Evolutionary conservation across 331 rosid species (phyloP), one percentile per base, ranked within the genome.

Genomic region (Stylosanthes scabra): DNA sequence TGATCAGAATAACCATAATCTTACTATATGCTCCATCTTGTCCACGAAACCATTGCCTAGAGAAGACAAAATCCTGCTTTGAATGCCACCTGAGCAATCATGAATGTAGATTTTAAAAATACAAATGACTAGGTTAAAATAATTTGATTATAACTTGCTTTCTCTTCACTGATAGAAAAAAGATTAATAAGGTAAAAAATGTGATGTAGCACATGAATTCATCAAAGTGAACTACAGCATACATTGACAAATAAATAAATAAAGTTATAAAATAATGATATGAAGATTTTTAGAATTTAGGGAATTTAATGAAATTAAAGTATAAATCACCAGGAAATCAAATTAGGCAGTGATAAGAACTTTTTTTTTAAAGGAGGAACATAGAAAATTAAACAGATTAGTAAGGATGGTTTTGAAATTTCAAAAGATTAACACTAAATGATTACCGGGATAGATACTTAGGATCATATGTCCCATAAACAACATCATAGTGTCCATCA

Each of bases 11-110:
- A 63, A 64, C 66, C 56, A 20, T 67, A 45, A 44, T 74, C 99
- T 91, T 94, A 94, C 99, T 94, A 76, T 91, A 94, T 78, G 97
- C 81, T 88, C 97, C 97, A 74, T 94, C 97, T 81, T 94, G 99
- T 77, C 91, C 96, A 7, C 83, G 92, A 84, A 94, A 94, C 99
- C 99, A 94, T 84, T 86, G 97, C 83, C 99, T 85, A 56, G 99
- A 87, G 82, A 91, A 87, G 82, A 94, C 81, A 84, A 94, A 89
- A 87, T 94, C 99, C 82, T 88, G 87, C 84, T 87, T 94, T 72
- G 96, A 78, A 72, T 88, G 91, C 97, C 96, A 94, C 90, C 99
- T 94, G 84, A 69, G 61, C 10, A 59, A 79, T 40, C 67, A 67
- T 66, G 15, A 59, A 66, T 72, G 59, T 61, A 58, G 13, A 73